Conservation (phyloP, 179 eudicot genomes). For the Dionaea muscipula region DNA sequence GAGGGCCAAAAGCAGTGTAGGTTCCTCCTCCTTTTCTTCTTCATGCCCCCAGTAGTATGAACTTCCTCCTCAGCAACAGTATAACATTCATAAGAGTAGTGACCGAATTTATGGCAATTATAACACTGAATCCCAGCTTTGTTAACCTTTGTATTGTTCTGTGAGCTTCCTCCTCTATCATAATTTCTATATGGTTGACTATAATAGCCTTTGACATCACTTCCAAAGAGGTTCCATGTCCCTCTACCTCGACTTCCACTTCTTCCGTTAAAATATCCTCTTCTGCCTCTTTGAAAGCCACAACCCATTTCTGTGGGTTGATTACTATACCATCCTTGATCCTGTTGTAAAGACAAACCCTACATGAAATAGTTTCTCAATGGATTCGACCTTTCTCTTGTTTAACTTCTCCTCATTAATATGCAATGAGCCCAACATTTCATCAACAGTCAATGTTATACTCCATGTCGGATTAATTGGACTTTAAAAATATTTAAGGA, state of each 20-base stretch:
- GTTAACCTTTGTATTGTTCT: no score
- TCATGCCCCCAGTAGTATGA: neutral
- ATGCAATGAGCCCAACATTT: neutral
- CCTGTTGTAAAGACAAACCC: neutral
- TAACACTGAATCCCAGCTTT: neutral
- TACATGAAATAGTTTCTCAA: neutral
- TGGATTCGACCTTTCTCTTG: neutral
- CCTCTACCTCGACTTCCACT: no score
- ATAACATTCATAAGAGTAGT: neutral
- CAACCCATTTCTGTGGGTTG: no score
- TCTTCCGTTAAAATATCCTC: no score
- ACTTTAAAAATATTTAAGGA: no score
- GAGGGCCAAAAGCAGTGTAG: neutral
- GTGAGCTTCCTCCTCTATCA: neutral
- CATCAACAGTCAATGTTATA: neutral
- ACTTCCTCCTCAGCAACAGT: no score
- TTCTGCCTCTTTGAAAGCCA: no score
- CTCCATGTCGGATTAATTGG: no score
- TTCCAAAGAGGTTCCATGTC: no score
- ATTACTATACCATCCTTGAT: neutral
- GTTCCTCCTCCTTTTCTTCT: neutral
- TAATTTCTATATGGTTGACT: neutral
- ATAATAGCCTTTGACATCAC: no score
- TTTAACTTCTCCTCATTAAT: neutral
- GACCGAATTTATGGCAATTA: neutral